These are phyloP conservation scores for Solanum hybrid DNA, from an alignment of 305 asterid species.

Conservation along the genomic window DNA sequence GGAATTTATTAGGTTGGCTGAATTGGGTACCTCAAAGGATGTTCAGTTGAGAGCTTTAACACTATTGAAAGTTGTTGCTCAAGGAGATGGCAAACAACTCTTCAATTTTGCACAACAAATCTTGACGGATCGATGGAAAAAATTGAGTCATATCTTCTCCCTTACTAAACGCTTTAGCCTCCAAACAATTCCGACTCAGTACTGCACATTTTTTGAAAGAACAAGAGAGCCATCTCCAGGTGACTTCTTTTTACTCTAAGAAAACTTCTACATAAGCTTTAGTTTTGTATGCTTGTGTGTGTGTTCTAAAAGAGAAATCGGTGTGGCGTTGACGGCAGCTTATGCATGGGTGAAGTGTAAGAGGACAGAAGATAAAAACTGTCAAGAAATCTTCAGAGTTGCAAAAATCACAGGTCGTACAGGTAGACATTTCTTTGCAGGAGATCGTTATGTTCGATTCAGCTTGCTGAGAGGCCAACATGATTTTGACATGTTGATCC, in stretches of 20 bases:
- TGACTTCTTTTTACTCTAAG: not conserved
- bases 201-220: slow-evolving; percentile 40
- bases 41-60: slow-evolving; percentile 53
- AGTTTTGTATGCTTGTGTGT: not conserved
- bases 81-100: slow-evolving; percentile 24
- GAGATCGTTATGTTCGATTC: slow-evolving; percentile 33
- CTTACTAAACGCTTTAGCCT: slow-evolving; percentile 33
- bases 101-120: slow-evolving; percentile 35
- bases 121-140: slow-evolving; percentile 56
- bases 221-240: slow-evolving; percentile 78
- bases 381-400: slow-evolving; percentile 18
- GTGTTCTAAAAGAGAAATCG: not conserved
- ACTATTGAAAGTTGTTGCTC: slow-evolving; percentile 32
- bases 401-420: slow-evolving; percentile 37
- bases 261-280: not conserved
- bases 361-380: slow-evolving; percentile 30
- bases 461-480: slow-evolving; percentile 35
- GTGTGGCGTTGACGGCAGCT: slow-evolving; percentile 23
- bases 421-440: slow-evolving; percentile 18
- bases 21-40: slow-evolving; percentile 49
- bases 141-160: slow-evolving; percentile 28
- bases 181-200: slow-evolving; percentile 44
- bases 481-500: slow-evolving; percentile 30
- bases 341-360: slow-evolving; percentile 28
- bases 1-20: slow-evolving; percentile 15